Base-by-base conservation (phyloP, 2,329 filamentous ascomycete species). In the Trichoderma sp. region DNA sequence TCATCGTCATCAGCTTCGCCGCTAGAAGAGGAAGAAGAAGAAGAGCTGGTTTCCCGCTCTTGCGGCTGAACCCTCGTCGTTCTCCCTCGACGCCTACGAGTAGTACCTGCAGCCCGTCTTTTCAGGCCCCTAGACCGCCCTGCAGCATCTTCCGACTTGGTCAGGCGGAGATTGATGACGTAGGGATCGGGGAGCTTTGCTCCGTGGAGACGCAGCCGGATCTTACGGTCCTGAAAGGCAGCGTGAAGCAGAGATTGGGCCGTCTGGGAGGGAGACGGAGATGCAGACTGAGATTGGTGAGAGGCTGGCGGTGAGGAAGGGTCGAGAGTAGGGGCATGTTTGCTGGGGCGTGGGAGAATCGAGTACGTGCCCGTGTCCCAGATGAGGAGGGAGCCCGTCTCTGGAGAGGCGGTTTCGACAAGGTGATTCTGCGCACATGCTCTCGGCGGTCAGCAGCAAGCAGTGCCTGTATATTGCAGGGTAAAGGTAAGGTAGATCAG, bases 321-420 rank as follows among this genome's bases (percentile, higher is more conserved):
- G 39, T 79, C 78, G 2, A 73, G 73, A 3, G 72, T 71, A 3
- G 81, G 77, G 0, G 76, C 76, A 62, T 80, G 76, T 64, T 84
- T 80, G 65, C 74, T 79, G 39, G 73, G 76, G n/a, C 76, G 81
- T 8, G 86, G 83, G 13, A 91, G 80, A 12, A 90, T 77, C 57
- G 84, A 82, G 74, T 89, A 91, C 36, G 85, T 86, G 3, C 88
- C 88, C 1, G 86, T 89, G 74, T 90, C 88, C 88, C 88, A 91
- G 53, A 91, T 86, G 11, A 91, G 80, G 71, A 91, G 82, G 9
- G 87, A 89, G 2, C 88, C 88, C 4, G 88, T 89, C 15, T 81
- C 78, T 2, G 76, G 34, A 3, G 86, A 88, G 4, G 84, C 88
- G 1, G 86, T 88, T 75, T 91, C 88, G 68, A 89, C 84, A 9